Conservation (phyloP, 208 protist species). For the Trypanosoma mega region DNA sequence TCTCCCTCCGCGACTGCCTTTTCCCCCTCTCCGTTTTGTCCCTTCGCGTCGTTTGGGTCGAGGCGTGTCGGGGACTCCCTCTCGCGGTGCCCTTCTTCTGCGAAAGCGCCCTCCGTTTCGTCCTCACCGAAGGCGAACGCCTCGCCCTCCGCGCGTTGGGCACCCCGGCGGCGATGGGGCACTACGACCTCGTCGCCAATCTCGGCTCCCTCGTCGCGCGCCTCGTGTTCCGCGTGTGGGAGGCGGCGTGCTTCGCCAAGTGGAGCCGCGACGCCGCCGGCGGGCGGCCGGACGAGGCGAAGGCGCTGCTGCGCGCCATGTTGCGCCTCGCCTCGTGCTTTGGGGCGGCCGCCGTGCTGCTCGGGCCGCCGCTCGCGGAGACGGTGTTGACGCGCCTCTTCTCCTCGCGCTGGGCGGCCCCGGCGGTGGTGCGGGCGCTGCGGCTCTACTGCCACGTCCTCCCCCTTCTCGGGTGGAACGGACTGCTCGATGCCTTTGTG, state of each 20-base stretch:
- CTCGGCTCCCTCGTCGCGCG: constrained; percentile 87
- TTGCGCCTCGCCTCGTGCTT: constrained; percentile 75
- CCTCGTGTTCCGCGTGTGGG: constrained; percentile 90
- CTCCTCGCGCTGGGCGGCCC: constrained; percentile 60
- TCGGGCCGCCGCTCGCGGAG: constrained; percentile 68
- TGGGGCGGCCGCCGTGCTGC: constrained; percentile 55
- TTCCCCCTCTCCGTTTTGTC: too few relatives aligned
- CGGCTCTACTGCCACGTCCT: constrained; percentile 81
- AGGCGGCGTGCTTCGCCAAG: constrained; percentile 77
- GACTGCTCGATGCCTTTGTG: constrained; percentile 85
- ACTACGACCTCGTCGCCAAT: constrained; percentile 84
- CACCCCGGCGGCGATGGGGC: constrained; percentile 64
- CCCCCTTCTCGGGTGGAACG: constrained; percentile 76
- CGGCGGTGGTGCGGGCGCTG: constrained; percentile 65
- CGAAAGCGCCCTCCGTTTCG: constrained; percentile 81
- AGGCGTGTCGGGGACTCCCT: constrained; percentile 17
- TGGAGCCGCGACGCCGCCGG: constrained; percentile 69
- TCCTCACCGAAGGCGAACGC: constrained; percentile 87
- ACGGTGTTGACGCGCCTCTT: constrained; percentile 73
- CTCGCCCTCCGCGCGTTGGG: constrained; percentile 75
- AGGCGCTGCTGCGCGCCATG: constrained; percentile 62
- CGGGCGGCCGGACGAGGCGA: constrained; percentile 30
- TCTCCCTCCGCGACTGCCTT: too few relatives aligned
- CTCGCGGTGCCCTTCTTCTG: constrained; percentile 64
- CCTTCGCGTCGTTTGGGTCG: constrained; percentile 6